These are phyloP conservation scores for Colletotrichum magnum DNA, from an alignment of 2,329 filamentous ascomycete species.

Conservation along the genomic window DNA sequence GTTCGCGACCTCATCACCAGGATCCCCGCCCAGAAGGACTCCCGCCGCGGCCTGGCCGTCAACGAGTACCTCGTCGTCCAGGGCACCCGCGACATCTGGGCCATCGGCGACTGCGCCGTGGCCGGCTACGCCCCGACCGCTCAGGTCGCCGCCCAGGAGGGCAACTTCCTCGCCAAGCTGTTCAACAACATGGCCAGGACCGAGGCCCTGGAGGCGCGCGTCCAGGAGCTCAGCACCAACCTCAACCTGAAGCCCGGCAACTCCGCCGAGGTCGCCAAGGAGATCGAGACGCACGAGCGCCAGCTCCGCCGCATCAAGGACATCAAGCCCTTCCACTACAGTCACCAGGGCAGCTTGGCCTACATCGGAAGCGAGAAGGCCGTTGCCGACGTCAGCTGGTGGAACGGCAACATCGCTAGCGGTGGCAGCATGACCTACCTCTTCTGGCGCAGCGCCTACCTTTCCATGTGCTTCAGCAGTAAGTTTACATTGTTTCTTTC, in stretches of 20 bases:
- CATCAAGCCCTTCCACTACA: slow-evolving; percentile 98
- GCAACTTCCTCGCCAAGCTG: slow-evolving; percentile 91
- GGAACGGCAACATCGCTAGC: slow-evolving; percentile 95
- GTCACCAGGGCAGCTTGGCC: slow-evolving; percentile 94
- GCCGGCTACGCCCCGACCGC: slow-evolving; percentile 98
- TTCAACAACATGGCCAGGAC: slow-evolving; percentile 99
- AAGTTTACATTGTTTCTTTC: slow-evolving; percentile 61
- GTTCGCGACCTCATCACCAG: slow-evolving; percentile 92
- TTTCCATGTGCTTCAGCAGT: slow-evolving; percentile 99
- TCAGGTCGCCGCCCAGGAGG: slow-evolving; percentile 96
- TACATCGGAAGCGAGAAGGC: slow-evolving; percentile 99
- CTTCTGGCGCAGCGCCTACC: slow-evolving; percentile 97
- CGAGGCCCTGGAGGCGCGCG: slow-evolving; percentile 82
- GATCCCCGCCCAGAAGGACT: slow-evolving; percentile 95
- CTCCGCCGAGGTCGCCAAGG: slow-evolving; percentile 75
- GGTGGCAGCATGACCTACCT: slow-evolving; percentile 96
- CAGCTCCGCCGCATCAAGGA: slow-evolving; percentile 91
- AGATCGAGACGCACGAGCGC: slow-evolving; percentile 91
- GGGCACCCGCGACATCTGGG: slow-evolving; percentile 97
- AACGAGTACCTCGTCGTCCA: slow-evolving; percentile 99
- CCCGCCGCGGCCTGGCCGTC: slow-evolving; percentile 92
- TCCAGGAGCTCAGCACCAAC: slow-evolving; percentile 76
- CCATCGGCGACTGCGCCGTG: slow-evolving; percentile 95
- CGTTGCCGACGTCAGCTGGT: slow-evolving; percentile 96
- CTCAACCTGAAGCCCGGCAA: slow-evolving; percentile 74